Evolutionary conservation across 1,284 basidiomycete species (phyloP).

Genomic region (Ceratobasidium sp.): DNA sequence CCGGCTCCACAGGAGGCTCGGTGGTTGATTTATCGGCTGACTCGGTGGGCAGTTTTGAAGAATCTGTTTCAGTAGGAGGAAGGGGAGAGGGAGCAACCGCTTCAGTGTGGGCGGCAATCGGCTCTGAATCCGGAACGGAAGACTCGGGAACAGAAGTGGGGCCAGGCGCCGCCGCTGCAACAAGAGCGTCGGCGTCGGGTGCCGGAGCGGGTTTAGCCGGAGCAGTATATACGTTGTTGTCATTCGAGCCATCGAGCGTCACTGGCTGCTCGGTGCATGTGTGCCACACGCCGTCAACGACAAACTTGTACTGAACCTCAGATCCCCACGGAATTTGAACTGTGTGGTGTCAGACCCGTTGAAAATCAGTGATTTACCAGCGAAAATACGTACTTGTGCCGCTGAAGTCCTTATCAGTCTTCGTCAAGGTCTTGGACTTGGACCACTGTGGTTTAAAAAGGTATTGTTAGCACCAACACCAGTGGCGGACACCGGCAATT

Average conservation of each 20-base stretch:
- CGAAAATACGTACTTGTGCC: conserved; percentile 49
- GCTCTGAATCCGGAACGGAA: conserved; percentile 19
- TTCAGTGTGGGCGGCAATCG: conserved; percentile 26
- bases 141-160: conserved; percentile 40
- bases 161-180: conserved; percentile 25
- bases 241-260: conserved; percentile 64
- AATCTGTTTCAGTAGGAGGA: conserved; percentile 16
- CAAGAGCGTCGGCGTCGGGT: conserved; percentile 31
- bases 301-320: conserved; percentile 73
- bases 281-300: conserved; percentile 75
- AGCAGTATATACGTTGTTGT: conserved; percentile 73
- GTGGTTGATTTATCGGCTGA: neutral
- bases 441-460: conserved; percentile 62
- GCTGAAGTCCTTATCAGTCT: conserved; percentile 62
- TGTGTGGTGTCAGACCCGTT: neutral
- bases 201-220: conserved; percentile 57
- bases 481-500: conserved; percentile 38
- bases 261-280: conserved; percentile 63
- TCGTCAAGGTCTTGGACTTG: conserved; percentile 61
- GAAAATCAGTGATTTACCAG: conserved; percentile 18
- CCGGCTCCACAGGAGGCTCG: neutral
- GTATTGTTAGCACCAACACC: conserved; percentile 32
- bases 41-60: neutral
- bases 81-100: conserved; percentile 34
- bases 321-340: conserved; percentile 66